A percentile compares a stretch with the other conserved stretches of the same genome.
Conservation (phyloP, 495 filamentous ascomycete genomes). For the Patellaria atrata region DNA sequence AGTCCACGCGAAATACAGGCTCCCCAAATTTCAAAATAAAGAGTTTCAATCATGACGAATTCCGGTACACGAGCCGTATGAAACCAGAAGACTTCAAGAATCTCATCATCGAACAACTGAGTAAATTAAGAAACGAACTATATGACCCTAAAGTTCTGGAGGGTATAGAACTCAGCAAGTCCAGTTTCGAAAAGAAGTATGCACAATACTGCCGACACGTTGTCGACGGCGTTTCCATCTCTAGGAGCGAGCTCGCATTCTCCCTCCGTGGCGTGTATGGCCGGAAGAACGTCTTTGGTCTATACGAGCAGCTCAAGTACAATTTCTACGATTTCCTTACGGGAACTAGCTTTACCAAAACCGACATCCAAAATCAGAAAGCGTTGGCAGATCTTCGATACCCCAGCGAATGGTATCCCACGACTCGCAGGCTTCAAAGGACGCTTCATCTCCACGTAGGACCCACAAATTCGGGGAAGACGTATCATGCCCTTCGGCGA, state of each 20-base stretch:
- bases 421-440: conserved; percentile 59
- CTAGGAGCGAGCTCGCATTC: background rate
- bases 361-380: conserved; percentile 42
- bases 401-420: conserved; percentile 84
- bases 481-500: conserved; percentile 83
- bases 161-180: conserved; percentile 9
- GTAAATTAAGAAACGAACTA: conserved; percentile 6
- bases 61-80: no score
- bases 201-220: no score
- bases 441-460: conserved; percentile 89
- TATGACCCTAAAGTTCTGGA: conserved; percentile 5
- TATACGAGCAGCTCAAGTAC: conserved; percentile 41
- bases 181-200: conserved; percentile 5
- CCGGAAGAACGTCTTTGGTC: background rate
- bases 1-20: no score
- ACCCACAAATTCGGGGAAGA: conserved; percentile 97
- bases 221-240: no score
- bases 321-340: conserved; percentile 39
- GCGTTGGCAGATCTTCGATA: conserved; percentile 64
- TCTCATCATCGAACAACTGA: background rate
- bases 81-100: no score
- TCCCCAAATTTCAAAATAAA: no score
- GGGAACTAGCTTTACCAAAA: conserved; percentile 31
- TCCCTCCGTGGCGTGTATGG: background rate
- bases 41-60: no score